Percentiles rank a stretch among this genome's conserved stretches.
Evolutionary conservation across 768 basidiomycete species (phyloP).

Genomic region (Vishniacozyma victoriae): DNA sequence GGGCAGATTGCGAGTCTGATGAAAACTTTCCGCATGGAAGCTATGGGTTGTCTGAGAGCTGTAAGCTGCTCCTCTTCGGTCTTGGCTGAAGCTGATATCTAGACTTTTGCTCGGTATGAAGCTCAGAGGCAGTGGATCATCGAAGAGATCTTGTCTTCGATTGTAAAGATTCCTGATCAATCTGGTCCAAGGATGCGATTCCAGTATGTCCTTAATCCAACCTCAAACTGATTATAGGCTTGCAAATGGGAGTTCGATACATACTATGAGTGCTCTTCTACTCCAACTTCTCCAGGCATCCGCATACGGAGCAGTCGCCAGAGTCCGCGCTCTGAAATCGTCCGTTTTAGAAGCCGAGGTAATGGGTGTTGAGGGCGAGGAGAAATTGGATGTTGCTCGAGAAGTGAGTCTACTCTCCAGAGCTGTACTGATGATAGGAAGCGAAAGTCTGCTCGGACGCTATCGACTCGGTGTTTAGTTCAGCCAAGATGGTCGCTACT

Average conservation of each 20-base stretch:
- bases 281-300: constrained; percentile 96
- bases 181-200: constrained; percentile 88
- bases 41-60: constrained; percentile 73
- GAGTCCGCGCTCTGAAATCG: constrained; percentile 18
- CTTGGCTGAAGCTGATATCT: constrained; percentile 2
- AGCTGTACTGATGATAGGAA: constrained; percentile 16
- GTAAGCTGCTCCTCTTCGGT: constrained; percentile 52
- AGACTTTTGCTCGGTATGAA: constrained; percentile 82
- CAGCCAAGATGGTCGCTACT: constrained; percentile 73
- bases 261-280: constrained; percentile 85
- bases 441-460: constrained; percentile 17
- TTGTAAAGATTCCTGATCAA: constrained; percentile 81
- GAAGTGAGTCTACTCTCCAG: constrained; percentile 55
- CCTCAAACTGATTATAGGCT: constrained; percentile 54
- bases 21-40: constrained; percentile 73
- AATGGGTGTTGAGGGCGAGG: constrained; percentile 53
- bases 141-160: constrained; percentile 86
- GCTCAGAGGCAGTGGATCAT: constrained; percentile 93
- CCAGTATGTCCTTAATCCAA: constrained; percentile 53
- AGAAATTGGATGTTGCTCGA: constrained; percentile 57
- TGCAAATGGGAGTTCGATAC: constrained; percentile 82
- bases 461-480: constrained; percentile 62
- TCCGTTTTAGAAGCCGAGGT: constrained; percentile 54
- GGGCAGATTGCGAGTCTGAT: constrained; percentile 78
- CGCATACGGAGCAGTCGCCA: constrained; percentile 66